phyloP scores from a whole-genome alignment of 257 asterid species.

The Oldenlandia corymbosa region DNA sequence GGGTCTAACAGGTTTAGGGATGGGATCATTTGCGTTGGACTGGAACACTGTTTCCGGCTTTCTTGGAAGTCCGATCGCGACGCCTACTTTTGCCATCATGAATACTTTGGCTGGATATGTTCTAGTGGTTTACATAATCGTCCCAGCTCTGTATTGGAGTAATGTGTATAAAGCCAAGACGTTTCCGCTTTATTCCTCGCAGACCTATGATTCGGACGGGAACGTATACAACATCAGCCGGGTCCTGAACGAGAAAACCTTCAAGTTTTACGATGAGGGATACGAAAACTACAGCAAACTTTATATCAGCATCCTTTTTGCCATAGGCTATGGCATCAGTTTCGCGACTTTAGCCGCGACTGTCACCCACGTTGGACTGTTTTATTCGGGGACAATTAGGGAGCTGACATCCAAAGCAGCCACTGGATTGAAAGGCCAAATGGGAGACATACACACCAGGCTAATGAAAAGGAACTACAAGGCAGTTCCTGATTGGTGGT shows the following conservation, averaged over 20 bases:
- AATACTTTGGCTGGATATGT: constrained; percentile 12
- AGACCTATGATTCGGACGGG: constrained; percentile 48
- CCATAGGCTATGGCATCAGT: constrained; percentile 55
- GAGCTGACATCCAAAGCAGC: constrained; percentile 18
- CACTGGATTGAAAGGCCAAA: constrained; percentile 18
- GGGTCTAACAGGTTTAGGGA: constrained; percentile 21
- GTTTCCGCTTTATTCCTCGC: constrained; percentile 48
- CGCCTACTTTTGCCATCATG: constrained; percentile 14
- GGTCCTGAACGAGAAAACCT: constrained; percentile 31
- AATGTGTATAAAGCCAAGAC: constrained; percentile 41
- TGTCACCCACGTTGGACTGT: constrained; percentile 48
- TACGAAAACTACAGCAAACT: constrained; percentile 53
- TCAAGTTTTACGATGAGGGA: constrained; percentile 28
- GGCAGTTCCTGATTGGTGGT: neutral
- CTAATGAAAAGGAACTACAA: constrained; percentile 2
- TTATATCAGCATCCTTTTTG: constrained; percentile 50
- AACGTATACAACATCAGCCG: constrained; percentile 31
- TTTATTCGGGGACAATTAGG: constrained; percentile 51
- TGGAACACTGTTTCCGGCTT: constrained; percentile 22
- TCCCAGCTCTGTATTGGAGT: constrained; percentile 42
- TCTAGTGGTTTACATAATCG: constrained; percentile 21
- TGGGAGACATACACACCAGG: neutral
- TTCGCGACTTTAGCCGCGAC: constrained; percentile 74
- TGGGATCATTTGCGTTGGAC: constrained; percentile 23
- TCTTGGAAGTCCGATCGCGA: constrained; percentile 9